A percentile compares a stretch with the other conserved stretches of the same genome.
Conservation (phyloP, 139 green algal species). For the Diplosphaera chodatii region DNA sequence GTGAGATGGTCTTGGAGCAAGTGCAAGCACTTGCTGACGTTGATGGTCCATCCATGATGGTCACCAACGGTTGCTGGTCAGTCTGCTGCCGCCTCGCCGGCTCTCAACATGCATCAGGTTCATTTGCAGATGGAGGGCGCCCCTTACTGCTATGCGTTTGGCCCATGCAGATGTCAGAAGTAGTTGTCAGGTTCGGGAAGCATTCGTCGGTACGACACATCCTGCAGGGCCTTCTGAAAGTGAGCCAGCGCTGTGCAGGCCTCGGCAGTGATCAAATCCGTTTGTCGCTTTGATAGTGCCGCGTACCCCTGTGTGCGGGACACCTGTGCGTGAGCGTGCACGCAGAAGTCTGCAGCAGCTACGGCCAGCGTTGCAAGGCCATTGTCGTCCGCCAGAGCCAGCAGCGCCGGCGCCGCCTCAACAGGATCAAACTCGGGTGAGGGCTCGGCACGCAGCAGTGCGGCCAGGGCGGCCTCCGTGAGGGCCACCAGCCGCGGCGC, state of each 20-base stretch:
- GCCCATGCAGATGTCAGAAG: constrained; percentile 21
- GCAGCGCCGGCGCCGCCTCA: constrained; percentile 39
- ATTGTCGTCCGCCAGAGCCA: constrained; percentile 45
- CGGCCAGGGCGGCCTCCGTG: constrained; percentile 41
- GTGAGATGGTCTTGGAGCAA: too few species aligned
- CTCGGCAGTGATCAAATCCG: constrained; percentile 32
- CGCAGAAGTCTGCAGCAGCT: constrained; percentile 48
- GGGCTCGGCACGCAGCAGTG: background rate
- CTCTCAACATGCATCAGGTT: too few species aligned
- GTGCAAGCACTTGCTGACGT: too few species aligned
- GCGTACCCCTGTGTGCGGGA: constrained; percentile 7
- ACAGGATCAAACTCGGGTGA: constrained; percentile 3
- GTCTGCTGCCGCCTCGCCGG: too few species aligned
- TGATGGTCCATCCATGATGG: too few species aligned
- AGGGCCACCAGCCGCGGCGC: constrained; percentile 33
- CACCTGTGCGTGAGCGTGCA: constrained; percentile 10
- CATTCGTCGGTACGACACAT: constrained; percentile 1
- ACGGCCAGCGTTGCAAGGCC: constrained; percentile 35
- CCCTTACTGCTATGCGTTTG: too few species aligned
- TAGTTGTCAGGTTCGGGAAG: constrained; percentile 9
- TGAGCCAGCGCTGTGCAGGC: constrained; percentile 24
- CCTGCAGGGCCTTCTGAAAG: background rate
- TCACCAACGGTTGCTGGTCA: too few species aligned
- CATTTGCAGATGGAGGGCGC: too few species aligned
- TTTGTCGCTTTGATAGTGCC: constrained; percentile 16